Evolutionary conservation across 305 asterid species (phyloP).

Genomic region (Fraxinus albicans): DNA sequence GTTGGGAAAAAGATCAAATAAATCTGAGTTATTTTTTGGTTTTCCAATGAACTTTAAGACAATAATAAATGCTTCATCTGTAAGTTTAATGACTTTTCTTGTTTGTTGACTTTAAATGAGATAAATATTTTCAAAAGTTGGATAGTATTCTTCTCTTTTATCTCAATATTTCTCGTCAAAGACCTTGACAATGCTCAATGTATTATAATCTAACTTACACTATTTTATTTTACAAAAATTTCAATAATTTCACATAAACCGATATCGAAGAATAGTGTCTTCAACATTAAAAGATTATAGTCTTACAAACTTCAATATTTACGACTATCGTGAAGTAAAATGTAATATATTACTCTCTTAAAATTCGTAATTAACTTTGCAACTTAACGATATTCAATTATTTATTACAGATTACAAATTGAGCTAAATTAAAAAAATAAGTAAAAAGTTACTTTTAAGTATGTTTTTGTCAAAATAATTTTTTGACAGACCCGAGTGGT

Average conservation of each 20-base stretch:
- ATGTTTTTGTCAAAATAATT: no score
- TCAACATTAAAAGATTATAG: neutral
- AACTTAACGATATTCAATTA: no score
- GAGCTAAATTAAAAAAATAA: no score
- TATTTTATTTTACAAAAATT: neutral
- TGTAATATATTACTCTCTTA: no score
- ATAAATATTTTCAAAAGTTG: neutral
- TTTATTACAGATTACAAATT: no score
- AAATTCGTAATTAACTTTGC: no score
- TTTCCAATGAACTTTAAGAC: neutral
- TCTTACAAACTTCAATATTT: neutral
- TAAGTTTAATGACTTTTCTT: neutral
- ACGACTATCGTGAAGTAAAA: neutral
- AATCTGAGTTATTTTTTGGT: neutral
- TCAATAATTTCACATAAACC: neutral
- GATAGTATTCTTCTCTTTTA: neutral
- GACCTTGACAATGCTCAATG: neutral
- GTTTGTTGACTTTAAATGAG: neutral
- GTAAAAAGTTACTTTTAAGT: no score
- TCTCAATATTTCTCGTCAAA: neutral
- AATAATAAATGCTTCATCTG: neutral
- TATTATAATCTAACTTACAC: neutral
- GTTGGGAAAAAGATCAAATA: neutral
- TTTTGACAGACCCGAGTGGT: no score
- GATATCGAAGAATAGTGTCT: no score